Percentiles rank a stretch among this genome's conserved stretches.
Conservation (phyloP, 768 basidiomycete genomes). For the Melanogaster broomeanus region DNA sequence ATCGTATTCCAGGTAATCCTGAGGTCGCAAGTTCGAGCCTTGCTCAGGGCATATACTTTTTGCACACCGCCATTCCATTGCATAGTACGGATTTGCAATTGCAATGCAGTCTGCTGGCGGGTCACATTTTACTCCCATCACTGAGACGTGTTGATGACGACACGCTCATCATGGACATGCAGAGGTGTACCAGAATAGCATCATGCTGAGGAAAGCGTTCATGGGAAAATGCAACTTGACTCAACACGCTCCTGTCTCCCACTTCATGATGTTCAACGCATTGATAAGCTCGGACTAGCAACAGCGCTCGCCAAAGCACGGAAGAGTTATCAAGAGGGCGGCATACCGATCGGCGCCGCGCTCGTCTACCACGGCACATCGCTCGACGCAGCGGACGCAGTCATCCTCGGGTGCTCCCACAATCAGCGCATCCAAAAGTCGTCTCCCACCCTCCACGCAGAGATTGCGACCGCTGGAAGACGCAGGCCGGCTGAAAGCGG, state of each 20-base stretch:
- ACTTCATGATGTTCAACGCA: conserved; percentile 8
- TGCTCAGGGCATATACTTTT: conserved; percentile 46
- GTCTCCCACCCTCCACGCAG: conserved; percentile 46
- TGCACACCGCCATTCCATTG: too few relatives aligned
- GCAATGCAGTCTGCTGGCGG: neutral
- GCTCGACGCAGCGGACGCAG: conserved; percentile 1
- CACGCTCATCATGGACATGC: too few relatives aligned
- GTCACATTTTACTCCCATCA: too few relatives aligned
- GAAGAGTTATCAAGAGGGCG: conserved; percentile 51
- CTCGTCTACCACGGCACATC: conserved; percentile 36
- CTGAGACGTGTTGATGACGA: too few relatives aligned
- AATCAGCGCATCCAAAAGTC: conserved; percentile 47
- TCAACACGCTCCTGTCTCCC: too few relatives aligned
- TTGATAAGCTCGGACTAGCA: conserved; percentile 34
- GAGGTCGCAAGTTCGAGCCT: conserved; percentile 66
- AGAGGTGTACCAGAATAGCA: too few relatives aligned
- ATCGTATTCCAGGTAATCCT: conserved; percentile 40
- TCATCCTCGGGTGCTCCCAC: conserved; percentile 44
- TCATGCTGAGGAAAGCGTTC: too few relatives aligned
- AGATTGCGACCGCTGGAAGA: conserved; percentile 53
- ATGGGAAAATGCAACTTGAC: too few relatives aligned
- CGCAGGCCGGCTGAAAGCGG: conserved; percentile 50
- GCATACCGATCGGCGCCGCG: conserved; percentile 64
- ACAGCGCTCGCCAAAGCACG: conserved; percentile 43
- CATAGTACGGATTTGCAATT: too few relatives aligned